phyloP scores from a whole-genome alignment of 2,329 filamentous ascomycete genomes.

The Venturia carpophila region DNA sequence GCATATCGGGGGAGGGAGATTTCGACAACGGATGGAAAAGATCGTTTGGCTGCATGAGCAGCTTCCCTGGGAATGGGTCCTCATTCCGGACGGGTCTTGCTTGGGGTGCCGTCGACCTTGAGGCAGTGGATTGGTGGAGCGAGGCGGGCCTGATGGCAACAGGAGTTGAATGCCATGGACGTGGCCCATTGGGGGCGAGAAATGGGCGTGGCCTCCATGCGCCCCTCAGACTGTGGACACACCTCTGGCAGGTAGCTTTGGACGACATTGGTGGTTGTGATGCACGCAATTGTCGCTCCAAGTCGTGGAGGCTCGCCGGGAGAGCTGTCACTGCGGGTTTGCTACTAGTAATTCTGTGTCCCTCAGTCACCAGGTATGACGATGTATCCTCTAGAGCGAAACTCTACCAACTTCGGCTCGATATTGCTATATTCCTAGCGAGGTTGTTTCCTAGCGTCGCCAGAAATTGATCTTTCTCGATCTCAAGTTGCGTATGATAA shows the following conservation, averaged over 20 bases:
- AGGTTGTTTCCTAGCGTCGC: no score
- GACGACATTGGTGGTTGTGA: constrained; percentile 14
- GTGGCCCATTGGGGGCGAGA: not conserved
- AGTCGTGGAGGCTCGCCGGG: no score
- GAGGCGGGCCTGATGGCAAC: not conserved
- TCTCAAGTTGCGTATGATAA: no score
- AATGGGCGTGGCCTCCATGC: not conserved
- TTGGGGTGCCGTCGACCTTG: not conserved
- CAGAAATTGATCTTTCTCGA: no score
- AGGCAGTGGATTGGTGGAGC: not conserved
- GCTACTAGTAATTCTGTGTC: no score
- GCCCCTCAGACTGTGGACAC: constrained; percentile 1
- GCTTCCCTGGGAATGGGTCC: constrained; percentile 16
- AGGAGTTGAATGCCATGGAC: constrained; percentile 15
- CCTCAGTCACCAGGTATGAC: no score
- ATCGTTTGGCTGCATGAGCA: constrained; percentile 61
- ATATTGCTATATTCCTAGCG: no score
- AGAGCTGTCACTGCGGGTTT: no score
- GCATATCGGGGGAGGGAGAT: constrained; percentile 82
- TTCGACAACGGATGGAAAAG: constrained; percentile 88
- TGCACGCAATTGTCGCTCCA: not conserved
- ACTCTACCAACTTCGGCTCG: no score
- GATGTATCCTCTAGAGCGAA: no score
- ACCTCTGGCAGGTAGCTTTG: constrained; percentile 18
- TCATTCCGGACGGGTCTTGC: not conserved